Percentiles rank a stretch among this genome's conserved stretches.
Conservation (phyloP, 345 rosid genomes). For the Pelargonium nanum region DNA sequence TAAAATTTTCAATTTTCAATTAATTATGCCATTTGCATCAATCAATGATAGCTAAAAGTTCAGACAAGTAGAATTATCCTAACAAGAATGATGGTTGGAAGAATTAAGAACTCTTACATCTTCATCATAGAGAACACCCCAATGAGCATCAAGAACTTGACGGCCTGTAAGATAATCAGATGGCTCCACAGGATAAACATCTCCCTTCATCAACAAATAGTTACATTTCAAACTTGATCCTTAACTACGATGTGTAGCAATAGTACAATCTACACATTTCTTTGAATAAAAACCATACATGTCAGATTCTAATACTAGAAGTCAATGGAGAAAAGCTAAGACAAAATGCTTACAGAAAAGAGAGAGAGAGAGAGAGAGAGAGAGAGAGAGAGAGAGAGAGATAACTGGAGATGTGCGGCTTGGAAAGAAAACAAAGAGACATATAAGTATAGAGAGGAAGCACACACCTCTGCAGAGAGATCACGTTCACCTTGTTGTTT, state of each 20-base stretch:
- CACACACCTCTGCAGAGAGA: conserved; percentile 45
- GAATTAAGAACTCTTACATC: conserved; percentile 51
- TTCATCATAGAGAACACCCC: conserved; percentile 82
- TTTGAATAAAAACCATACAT: too few species aligned
- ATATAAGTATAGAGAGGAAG: conserved; percentile 2
- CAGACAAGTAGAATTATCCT: background rate
- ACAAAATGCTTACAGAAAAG: too few species aligned
- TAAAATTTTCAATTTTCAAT: too few species aligned
- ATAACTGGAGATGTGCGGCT: background rate
- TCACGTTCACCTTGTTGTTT: conserved; percentile 28
- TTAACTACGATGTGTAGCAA: background rate
- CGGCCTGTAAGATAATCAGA: conserved; percentile 26
- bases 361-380: too few species aligned
- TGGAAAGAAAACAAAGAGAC: background rate
- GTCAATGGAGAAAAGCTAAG: too few species aligned
- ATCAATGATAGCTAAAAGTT: background rate
- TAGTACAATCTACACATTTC: too few species aligned
- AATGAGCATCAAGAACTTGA: conserved; percentile 88
- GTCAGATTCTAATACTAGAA: too few species aligned
- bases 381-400: too few species aligned
- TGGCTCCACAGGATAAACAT: conserved; percentile 89
- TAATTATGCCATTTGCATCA: too few species aligned
- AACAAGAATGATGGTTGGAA: background rate
- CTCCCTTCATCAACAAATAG: conserved; percentile 44
- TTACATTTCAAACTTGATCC: background rate